phyloP scores from a whole-genome alignment of 257 asterid species.

The Prunella vulgaris region DNA sequence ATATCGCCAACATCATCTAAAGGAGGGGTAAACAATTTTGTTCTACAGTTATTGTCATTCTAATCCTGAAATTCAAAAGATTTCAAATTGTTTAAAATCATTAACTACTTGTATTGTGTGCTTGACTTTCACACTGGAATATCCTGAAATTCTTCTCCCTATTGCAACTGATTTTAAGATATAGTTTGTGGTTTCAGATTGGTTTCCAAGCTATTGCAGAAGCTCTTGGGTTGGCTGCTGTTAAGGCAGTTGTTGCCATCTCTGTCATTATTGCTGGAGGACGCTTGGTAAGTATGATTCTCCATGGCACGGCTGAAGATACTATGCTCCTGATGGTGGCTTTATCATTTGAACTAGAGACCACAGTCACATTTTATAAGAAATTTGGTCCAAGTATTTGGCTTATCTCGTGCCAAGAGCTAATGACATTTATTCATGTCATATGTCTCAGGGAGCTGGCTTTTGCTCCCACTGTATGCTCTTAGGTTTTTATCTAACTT shows the following conservation, averaged over 20 bases:
- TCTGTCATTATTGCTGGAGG: constrained; percentile 99
- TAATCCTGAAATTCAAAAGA: constrained; percentile 11
- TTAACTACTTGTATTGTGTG: background rate
- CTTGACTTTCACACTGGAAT: constrained; percentile 3
- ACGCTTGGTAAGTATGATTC: constrained; percentile 56
- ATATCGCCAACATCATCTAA: constrained; percentile 95
- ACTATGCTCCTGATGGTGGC: constrained; percentile 19
- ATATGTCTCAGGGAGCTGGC: background rate
- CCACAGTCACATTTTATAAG: background rate
- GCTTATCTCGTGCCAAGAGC: background rate
- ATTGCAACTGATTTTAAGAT: constrained; percentile 12
- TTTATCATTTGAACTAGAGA: background rate
- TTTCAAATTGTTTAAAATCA: constrained; percentile 6
- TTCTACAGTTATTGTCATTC: constrained; percentile 12
- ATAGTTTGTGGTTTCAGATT: constrained; percentile 45
- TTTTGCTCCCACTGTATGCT: constrained; percentile 9
- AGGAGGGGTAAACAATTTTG: constrained; percentile 82
- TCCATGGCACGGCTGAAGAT: constrained; percentile 18
- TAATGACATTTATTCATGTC: background rate
- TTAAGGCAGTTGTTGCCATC: constrained; percentile 95
- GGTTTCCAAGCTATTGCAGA: constrained; percentile 98
- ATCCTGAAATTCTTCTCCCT: background rate
- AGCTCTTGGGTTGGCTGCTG: constrained; percentile 99
- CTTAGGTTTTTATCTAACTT: background rate
- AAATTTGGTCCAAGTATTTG: background rate